These are phyloP conservation scores for Leccinellum luteum DNA, from an alignment of 768 basidiomycete genomes.

Conservation along the genomic window DNA sequence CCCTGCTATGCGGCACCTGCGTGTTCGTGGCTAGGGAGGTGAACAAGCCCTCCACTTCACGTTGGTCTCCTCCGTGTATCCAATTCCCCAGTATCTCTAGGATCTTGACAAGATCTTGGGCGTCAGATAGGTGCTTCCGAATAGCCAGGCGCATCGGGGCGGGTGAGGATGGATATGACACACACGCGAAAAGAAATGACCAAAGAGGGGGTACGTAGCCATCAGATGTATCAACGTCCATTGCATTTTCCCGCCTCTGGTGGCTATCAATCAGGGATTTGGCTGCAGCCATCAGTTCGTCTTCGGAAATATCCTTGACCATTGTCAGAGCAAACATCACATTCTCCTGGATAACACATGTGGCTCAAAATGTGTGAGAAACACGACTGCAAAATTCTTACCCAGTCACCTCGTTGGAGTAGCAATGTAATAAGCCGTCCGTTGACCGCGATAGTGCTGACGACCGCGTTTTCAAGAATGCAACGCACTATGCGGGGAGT, in stretches of 20 bases:
- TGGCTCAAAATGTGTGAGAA: background rate
- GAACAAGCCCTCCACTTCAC: slow-evolving; percentile 21
- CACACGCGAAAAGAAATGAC: slow-evolving; percentile 36
- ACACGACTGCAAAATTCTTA: slow-evolving; percentile 24
- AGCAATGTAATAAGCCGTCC: slow-evolving; percentile 57
- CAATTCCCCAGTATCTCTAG: slow-evolving; percentile 39
- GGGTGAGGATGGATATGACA: slow-evolving; percentile 41
- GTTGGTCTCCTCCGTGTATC: slow-evolving; percentile 33
- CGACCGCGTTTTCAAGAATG: slow-evolving; percentile 54
- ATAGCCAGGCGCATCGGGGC: slow-evolving; percentile 43
- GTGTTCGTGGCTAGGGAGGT: slow-evolving; percentile 18
- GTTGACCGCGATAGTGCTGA: slow-evolving; percentile 61
- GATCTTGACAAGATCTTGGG: slow-evolving; percentile 37
- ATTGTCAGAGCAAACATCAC: slow-evolving; percentile 50
- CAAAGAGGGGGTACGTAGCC: slow-evolving; percentile 34
- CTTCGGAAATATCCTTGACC: slow-evolving; percentile 65
- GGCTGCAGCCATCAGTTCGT: slow-evolving; percentile 56
- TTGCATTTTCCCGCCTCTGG: slow-evolving; percentile 26
- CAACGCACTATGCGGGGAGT: slow-evolving; percentile 54
- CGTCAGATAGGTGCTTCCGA: slow-evolving; percentile 38
- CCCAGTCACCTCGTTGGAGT: slow-evolving; percentile 65
- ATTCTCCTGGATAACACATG: slow-evolving; percentile 24
- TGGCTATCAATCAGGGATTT: slow-evolving; percentile 41
- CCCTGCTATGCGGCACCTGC: slow-evolving; percentile 14
- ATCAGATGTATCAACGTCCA: slow-evolving; percentile 37